These are phyloP conservation scores for Schoenoplectus tabernaemontani DNA, from an alignment of 202 grass and related monocot genomes.

Conservation along the genomic window DNA sequence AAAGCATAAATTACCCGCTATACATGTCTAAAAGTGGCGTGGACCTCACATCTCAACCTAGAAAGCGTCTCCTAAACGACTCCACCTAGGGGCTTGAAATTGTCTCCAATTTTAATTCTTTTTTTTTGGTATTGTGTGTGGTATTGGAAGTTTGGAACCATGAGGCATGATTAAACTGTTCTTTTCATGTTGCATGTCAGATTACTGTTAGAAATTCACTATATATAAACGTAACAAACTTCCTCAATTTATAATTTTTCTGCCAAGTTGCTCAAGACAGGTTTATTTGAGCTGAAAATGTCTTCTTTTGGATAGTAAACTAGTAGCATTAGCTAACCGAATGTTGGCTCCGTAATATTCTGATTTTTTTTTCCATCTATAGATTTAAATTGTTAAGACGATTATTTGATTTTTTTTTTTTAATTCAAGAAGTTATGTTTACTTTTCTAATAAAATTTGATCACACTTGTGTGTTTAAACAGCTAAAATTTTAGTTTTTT, in stretches of 20 bases:
- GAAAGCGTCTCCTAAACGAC: conserved; percentile 1
- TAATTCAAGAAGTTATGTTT: background rate
- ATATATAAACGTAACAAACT: background rate
- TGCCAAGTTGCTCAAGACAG: background rate
- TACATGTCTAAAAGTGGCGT: background rate
- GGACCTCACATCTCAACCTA: background rate
- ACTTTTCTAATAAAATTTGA: background rate
- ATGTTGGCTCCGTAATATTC: background rate
- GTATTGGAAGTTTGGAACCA: too few relatives aligned
- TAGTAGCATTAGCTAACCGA: background rate
- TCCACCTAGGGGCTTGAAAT: background rate
- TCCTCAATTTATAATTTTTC: background rate
- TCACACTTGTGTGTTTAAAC: background rate
- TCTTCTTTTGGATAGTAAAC: too few relatives aligned
- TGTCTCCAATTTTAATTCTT: background rate
- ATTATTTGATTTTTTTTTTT: too few relatives aligned
- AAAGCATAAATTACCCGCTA: background rate
- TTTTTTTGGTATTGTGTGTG: background rate
- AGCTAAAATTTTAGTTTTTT: background rate
- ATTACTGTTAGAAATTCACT: background rate
- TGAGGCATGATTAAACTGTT: background rate
- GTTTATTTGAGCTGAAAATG: too few relatives aligned
- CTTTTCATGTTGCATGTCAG: background rate
- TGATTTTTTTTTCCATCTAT: background rate
- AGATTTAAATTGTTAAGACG: background rate